phyloP scores from a whole-genome alignment of 352 stramenopile species.

The Thraustotheca clavata region DNA sequence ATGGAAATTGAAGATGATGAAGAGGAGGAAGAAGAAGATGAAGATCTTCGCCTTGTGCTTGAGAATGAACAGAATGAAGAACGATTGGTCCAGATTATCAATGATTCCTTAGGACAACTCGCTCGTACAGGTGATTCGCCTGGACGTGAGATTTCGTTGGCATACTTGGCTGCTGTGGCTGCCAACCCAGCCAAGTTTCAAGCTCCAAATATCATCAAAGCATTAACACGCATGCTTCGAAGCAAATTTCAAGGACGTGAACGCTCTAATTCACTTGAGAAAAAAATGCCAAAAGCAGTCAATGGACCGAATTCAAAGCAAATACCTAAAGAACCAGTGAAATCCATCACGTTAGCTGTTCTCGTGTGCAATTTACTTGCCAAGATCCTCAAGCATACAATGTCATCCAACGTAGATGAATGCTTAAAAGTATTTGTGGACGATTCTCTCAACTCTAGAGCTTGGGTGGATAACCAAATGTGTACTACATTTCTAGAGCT shows the following conservation, averaged over 20 bases:
- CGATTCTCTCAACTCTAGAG: conserved; percentile 65
- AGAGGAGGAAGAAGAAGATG: conserved; percentile 3
- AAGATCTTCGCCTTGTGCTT: neutral
- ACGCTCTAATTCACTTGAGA: conserved; percentile 19
- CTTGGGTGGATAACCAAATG: conserved; percentile 80
- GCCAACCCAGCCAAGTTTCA: conserved; percentile 27
- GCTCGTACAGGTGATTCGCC: neutral
- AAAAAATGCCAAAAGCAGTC: conserved; percentile 24
- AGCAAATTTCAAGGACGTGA: conserved; percentile 58
- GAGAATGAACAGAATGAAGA: conserved; percentile 11
- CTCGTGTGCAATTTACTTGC: conserved; percentile 64
- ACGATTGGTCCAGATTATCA: neutral
- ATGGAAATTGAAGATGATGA: conserved; percentile 1
- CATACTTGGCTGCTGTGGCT: conserved; percentile 5
- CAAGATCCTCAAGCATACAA: conserved; percentile 47
- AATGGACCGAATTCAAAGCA: neutral
- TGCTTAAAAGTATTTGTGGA: conserved; percentile 83
- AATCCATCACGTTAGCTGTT: conserved; percentile 56
- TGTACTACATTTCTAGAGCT: conserved; percentile 69
- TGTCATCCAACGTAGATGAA: conserved; percentile 53
- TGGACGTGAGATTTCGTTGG: neutral
- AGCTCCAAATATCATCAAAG: conserved; percentile 56
- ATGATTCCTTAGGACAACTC: neutral
- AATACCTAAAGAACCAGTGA: conserved; percentile 17
- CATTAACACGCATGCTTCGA: conserved; percentile 62